A percentile compares a stretch with the other conserved stretches of the same genome.
Conservation (phyloP, 192 early-diverging fungal species). For the Geranomyces variabilis region DNA sequence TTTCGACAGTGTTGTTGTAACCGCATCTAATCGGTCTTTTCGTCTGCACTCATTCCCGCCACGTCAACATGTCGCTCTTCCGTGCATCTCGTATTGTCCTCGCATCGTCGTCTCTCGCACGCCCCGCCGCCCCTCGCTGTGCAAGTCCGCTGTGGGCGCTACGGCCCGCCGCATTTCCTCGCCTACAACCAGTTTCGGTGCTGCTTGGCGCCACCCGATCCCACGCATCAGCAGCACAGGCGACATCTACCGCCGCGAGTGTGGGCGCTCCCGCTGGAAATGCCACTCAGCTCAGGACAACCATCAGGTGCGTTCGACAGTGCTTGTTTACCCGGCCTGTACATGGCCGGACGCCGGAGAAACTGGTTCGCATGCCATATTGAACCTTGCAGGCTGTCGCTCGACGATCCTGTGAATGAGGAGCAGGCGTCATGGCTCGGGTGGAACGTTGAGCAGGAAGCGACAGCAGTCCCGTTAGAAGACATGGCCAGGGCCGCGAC, state of each 20-base stretch:
- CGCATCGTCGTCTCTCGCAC: background rate
- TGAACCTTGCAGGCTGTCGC: too few species aligned
- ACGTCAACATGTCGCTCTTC: background rate
- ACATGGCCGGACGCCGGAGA: too few species aligned
- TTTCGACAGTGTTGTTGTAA: too few species aligned
- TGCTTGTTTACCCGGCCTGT: too few species aligned
- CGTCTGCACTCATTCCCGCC: too few species aligned
- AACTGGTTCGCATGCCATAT: too few species aligned
- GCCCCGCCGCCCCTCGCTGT: background rate
- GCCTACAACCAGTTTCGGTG: background rate
- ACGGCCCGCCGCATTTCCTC: background rate
- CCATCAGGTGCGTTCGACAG: background rate
- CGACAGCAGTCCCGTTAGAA: background rate
- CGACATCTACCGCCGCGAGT: background rate
- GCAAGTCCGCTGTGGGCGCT: background rate
- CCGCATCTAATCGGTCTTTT: too few species aligned
- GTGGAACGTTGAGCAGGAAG: background rate
- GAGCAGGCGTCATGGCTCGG: background rate
- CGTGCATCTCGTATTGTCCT: constrained; percentile 2
- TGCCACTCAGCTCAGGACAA: background rate
- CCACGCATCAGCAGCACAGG: background rate
- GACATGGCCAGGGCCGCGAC: background rate
- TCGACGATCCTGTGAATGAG: too few species aligned
- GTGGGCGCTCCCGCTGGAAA: background rate
- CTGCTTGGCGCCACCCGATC: background rate